Conservation (phyloP, 805 yeast genomes). For the Spathaspora gorwiae region DNA sequence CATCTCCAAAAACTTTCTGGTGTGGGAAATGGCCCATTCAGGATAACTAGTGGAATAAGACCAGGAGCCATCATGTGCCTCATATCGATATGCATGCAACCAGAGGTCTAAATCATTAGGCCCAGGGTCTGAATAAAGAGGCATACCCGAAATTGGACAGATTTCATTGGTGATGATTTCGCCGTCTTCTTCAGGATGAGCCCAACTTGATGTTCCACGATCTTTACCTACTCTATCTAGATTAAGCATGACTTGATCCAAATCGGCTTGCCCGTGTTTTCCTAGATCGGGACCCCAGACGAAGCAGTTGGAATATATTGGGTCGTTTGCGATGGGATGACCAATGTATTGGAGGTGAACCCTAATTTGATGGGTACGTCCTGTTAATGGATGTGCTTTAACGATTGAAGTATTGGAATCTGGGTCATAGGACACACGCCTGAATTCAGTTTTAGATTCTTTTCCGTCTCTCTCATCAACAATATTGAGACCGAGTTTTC, state of each 20-base stretch:
- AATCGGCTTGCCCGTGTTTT: constrained; percentile 49
- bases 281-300: constrained; percentile 85
- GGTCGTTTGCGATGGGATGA: constrained; percentile 48
- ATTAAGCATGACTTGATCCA: constrained; percentile 40
- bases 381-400: constrained; percentile 81
- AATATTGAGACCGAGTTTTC: constrained; percentile 64
- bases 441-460: constrained; percentile 70
- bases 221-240: constrained; percentile 71
- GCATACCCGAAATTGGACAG: constrained; percentile 67
- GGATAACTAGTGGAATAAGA: constrained; percentile 72
- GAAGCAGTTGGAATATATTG: constrained; percentile 70
- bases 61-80: constrained; percentile 59
- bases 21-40: constrained; percentile 70
- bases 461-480: constrained; percentile 51
- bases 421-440: constrained; percentile 59
- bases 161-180: constrained; percentile 55
- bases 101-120: constrained; percentile 81
- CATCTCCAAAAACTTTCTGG: constrained; percentile 58
- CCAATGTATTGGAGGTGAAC: constrained; percentile 82
- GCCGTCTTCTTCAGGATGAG: constrained; percentile 55
- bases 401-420: constrained; percentile 62
- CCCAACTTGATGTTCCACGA: constrained; percentile 63
- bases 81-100: constrained; percentile 86
- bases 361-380: constrained; percentile 92
- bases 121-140: constrained; percentile 82